Conservation (phyloP, 2,329 filamentous ascomycete genomes). For the Penicillium aurantiogriseum region DNA sequence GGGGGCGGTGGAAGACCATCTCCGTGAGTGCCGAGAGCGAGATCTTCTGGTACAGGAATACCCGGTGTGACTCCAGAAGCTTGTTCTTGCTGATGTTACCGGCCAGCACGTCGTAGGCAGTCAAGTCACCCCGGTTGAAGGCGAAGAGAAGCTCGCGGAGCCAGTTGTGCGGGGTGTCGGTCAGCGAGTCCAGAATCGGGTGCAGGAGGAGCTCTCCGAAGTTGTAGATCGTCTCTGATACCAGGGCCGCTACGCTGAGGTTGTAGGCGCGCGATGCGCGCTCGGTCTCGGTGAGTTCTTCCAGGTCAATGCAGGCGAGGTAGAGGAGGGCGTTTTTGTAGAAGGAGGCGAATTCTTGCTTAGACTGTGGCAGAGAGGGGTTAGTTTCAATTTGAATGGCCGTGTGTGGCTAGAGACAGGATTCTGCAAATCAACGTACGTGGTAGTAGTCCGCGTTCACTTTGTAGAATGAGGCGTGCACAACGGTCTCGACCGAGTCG, state of each 20-base stretch:
- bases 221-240: conserved; percentile 97
- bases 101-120: conserved; percentile 78
- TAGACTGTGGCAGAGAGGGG: conserved; percentile 50
- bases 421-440: conserved; percentile 39
- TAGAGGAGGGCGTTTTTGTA: conserved; percentile 98
- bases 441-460: conserved; percentile 95
- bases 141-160: conserved; percentile 93
- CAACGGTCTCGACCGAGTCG: conserved; percentile 90
- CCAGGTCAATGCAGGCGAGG: conserved; percentile 89
- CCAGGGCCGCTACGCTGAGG: conserved; percentile 84
- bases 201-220: conserved; percentile 98
- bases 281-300: conserved; percentile 70
- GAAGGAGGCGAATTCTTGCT: conserved; percentile 91
- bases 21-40: conserved; percentile 95
- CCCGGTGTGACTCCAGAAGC: conserved; percentile 74
- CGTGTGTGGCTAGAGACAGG: neutral
- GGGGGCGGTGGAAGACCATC: conserved; percentile 90
- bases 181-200: conserved; percentile 85
- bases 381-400: neutral
- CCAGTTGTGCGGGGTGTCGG: conserved; percentile 75
- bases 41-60: conserved; percentile 94
- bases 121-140: conserved; percentile 93
- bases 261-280: conserved; percentile 84
- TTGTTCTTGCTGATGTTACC: conserved; percentile 77
- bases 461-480: conserved; percentile 95